Conservation (phyloP, 176 grass and related monocot species). For the Stipa capillata region DNA sequence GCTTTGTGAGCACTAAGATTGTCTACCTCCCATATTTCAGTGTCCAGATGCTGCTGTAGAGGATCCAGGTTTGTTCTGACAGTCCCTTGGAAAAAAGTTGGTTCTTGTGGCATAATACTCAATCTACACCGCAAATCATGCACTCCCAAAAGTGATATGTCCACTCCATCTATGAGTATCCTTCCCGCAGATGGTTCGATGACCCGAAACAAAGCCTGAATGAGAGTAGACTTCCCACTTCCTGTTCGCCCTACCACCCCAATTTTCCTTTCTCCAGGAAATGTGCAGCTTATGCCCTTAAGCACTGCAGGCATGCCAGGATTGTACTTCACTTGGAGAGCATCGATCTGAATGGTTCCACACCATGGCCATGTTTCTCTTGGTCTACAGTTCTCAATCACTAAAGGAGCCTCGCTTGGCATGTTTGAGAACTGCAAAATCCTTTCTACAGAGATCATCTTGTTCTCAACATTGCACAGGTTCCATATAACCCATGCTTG, state of each 20-base stretch:
- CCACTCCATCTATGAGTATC: conserved; percentile 64
- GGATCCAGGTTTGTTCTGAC: conserved; percentile 78
- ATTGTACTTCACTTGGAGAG: conserved; percentile 59
- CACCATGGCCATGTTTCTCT: conserved; percentile 50
- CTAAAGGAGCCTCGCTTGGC: conserved; percentile 56
- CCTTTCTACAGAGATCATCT: conserved; percentile 95
- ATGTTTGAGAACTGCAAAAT: conserved; percentile 79
- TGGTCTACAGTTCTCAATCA: conserved; percentile 52
- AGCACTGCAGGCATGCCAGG: conserved; percentile 55
- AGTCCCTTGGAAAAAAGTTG: conserved; percentile 84
- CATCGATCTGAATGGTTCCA: conserved; percentile 64
- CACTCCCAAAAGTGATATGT: conserved; percentile 73
- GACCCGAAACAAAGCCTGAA: conserved; percentile 83
- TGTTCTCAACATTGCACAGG: conserved; percentile 87
- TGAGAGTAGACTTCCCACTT: conserved; percentile 94
- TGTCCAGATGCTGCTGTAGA: conserved; percentile 51
- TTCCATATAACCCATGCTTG: conserved; percentile 97
- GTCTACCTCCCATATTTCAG: conserved; percentile 82
- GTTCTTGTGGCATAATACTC: conserved; percentile 90
- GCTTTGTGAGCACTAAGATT: not conserved
- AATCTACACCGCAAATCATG: conserved; percentile 76
- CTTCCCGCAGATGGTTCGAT: conserved; percentile 66
- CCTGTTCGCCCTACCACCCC: conserved; percentile 86
- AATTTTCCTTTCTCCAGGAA: conserved; percentile 84
- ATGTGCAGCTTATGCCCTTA: conserved; percentile 74